These are phyloP conservation scores for Penicillium glabrum DNA, from an alignment of 2,329 filamentous ascomycete species.

Conservation along the genomic window DNA sequence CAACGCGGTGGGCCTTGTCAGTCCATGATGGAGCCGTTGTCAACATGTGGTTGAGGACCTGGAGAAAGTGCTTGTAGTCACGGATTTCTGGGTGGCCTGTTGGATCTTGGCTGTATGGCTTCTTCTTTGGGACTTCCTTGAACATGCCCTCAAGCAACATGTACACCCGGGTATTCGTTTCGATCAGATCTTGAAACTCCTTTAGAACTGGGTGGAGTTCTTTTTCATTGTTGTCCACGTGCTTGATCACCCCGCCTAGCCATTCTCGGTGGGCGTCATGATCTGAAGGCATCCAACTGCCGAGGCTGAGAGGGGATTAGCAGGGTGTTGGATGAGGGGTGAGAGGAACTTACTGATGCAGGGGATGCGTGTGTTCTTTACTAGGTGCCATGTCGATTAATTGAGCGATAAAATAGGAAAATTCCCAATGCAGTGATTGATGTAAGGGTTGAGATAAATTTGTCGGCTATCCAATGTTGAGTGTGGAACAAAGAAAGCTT, in stretches of 20 bases:
- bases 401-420: not conserved
- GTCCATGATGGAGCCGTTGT: conserved; percentile 33
- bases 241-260: conserved; percentile 57
- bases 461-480: not conserved
- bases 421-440: not conserved
- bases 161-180: conserved; percentile 62
- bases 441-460: not conserved
- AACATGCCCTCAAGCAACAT: conserved; percentile 70
- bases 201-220: conserved; percentile 59
- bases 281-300: conserved; percentile 65
- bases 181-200: conserved; percentile 68
- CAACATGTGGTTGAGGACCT: conserved; percentile 60
- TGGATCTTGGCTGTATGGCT: conserved; percentile 62
- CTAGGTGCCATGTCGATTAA: conserved; percentile 1
- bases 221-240: conserved; percentile 53
- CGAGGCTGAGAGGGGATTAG: conserved; percentile 40
- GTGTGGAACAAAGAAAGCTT: conserved; percentile 7
- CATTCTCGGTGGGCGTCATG: conserved; percentile 63
- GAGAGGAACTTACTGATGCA: conserved; percentile 14
- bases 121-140: conserved; percentile 61
- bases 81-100: conserved; percentile 63
- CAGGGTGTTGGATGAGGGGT: not conserved
- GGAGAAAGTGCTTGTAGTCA: conserved; percentile 66
- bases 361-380: conserved; percentile 7
- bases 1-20: conserved; percentile 32